Evolutionary conservation across 176 grass and related monocot genomes (phyloP).

Genomic region (Phoenix dactylifera): DNA sequence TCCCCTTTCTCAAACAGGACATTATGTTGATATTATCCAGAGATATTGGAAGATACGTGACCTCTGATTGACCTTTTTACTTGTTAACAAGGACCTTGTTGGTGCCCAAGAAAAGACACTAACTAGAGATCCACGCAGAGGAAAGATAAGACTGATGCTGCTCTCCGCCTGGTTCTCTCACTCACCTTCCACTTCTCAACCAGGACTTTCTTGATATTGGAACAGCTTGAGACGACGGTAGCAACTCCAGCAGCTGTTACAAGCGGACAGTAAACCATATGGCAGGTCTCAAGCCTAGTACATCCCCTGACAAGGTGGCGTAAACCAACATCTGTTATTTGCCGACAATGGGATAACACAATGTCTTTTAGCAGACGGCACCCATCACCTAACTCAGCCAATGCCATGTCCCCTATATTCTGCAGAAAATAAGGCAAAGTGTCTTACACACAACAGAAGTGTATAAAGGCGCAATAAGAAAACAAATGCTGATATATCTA

Average conservation of each 20-base stretch:
- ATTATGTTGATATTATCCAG: too few species aligned
- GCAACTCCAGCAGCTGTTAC: conserved; percentile 62
- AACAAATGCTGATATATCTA: too few species aligned
- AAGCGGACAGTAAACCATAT: conserved; percentile 65
- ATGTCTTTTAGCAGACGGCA: conserved; percentile 60
- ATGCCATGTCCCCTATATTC: conserved; percentile 53
- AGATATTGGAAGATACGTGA: too few species aligned
- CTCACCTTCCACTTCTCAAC: conserved; percentile 81
- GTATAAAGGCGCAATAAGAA: too few species aligned
- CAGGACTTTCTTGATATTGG: conserved; percentile 66
- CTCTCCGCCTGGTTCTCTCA: conserved; percentile 59
- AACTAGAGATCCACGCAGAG: conserved; percentile 47
- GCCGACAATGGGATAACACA: conserved; percentile 49
- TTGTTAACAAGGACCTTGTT: too few species aligned
- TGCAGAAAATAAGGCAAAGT: conserved; percentile 13
- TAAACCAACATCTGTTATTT: conserved; percentile 66
- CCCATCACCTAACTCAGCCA: conserved; percentile 62
- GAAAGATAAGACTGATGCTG: conserved; percentile 42
- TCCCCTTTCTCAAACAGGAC: too few species aligned
- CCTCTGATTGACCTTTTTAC: too few species aligned
- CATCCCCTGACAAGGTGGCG: conserved; percentile 56
- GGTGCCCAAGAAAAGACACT: too few species aligned
- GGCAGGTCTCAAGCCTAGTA: conserved; percentile 38
- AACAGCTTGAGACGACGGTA: conserved; percentile 52
- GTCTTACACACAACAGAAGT: too few species aligned